Evolutionary conservation across 169 alveolate species (phyloP), one percentile per base, ranked within the genome.

Genomic region (Plasmodium fragile): DNA sequence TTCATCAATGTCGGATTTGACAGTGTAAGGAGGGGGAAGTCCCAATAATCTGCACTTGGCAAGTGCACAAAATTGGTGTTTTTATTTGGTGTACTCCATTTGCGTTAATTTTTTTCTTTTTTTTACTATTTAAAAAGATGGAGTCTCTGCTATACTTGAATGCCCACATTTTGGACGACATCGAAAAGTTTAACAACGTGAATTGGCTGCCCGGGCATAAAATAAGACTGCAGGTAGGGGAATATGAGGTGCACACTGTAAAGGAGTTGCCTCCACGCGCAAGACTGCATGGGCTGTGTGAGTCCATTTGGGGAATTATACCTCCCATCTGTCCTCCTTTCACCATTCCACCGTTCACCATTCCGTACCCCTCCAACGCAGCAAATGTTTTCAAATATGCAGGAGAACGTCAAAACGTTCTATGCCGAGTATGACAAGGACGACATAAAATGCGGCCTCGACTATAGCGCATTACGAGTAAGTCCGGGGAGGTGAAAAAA

Each of bases 121-220:
- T 25, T 82, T 82, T 82, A 43, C 32, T 18, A 25, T 82, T 82
- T 6, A 1, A 18, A 69, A 52, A 82, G 92, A 82, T 82, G 92
- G 98, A 97, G 92, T 95, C 98, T 25, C 89, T 97, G 53, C 85
- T 95, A 34, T 95, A 98, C 32, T 92, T 97, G 70, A 97, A 96
- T 32, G 92, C 96, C 49, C 98, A 96, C 71, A 52, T 97, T 11
- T 83, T 97, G 80, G 98, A 95, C 41, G 98, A 97, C 82, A 96
- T 97, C 30, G 98, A 97, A 94, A 78, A 92, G 52, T 97, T 94
- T 93, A 96, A 96, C 59, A 94, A 96, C 18, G 97, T 97, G 22
- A 93, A 96, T 65, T 97, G 98, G 98, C 96, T 97, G n/a, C 98
- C 98, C 0, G 98, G 98, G 0, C 98, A 97, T 96, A 97, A 97